phyloP scores from a whole-genome alignment of 1,139 yeast species.

The Pichia sp. region DNA sequence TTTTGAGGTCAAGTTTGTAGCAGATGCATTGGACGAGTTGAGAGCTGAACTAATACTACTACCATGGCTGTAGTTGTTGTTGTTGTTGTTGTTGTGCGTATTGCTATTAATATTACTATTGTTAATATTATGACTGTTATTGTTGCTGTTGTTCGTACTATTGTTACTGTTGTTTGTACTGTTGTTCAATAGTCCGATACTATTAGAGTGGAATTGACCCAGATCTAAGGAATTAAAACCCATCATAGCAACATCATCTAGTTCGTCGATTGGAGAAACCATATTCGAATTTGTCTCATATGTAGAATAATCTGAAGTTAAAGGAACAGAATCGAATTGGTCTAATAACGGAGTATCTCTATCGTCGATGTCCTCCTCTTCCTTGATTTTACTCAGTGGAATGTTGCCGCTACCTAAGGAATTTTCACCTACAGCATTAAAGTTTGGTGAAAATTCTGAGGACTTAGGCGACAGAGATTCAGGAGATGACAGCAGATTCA shows the following conservation, averaged over 20 bases:
- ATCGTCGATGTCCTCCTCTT: constrained; percentile 16
- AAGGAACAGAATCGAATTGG: constrained; percentile 5
- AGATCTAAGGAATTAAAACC: constrained; percentile 24
- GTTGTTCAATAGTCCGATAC: constrained; percentile 11
- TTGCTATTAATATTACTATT: neutral
- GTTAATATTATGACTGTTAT: neutral
- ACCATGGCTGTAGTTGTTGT: neutral
- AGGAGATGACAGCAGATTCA: constrained; percentile 19
- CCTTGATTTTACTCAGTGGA: constrained; percentile 18
- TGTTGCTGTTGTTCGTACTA: neutral
- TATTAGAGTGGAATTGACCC: constrained; percentile 29
- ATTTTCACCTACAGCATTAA: neutral
- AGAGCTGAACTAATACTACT: constrained; percentile 1
- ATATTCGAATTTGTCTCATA: constrained; percentile 14
- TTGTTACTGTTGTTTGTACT: neutral
- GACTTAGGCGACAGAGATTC: constrained; percentile 24
- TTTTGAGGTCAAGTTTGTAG: neutral
- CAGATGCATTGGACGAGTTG: neutral
- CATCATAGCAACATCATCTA: constrained; percentile 15
- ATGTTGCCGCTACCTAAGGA: neutral
- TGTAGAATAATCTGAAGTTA: constrained; percentile 1
- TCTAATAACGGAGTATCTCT: neutral
- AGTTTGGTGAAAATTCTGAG: constrained; percentile 20
- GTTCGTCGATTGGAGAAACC: constrained; percentile 10
- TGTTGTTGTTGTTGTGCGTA: neutral